Evolutionary conservation across 768 basidiomycete species (phyloP), one percentile per base, ranked within the genome.

Genomic region (Candolleomyces aberdarensis): DNA sequence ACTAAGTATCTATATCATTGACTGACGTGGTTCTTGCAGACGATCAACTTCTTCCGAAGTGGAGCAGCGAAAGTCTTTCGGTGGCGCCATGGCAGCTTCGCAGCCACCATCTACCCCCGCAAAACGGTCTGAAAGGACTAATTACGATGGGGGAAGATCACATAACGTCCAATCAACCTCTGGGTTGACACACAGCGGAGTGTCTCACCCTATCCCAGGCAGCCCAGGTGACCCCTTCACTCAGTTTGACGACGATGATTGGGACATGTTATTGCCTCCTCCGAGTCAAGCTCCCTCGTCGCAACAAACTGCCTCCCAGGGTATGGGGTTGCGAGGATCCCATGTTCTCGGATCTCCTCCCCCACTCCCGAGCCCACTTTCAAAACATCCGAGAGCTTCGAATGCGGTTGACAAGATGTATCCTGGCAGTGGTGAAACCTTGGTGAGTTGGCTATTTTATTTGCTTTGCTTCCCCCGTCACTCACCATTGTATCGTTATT

Each of bases 31-130:
- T 22, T 13, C 22, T 39, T 11, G 13, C 50, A 52, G 39, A 40
- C 22, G 31, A 40, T 43, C 58, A 51, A 19, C 48, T 51, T 59
- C 58, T 31, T 40, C 58, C 22, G 40, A 51, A 48, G 40, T 59
- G 39, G 31, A 43, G n/a, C 14, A 48, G 40, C 49, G 50, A 26
- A n/a, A 49, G 17, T 1, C 50, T 29, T 20, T 36, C 20, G 20
- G 15, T 14, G 57, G 17, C 26, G 41, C n/a, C 5, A 8, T n/a
- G n/a, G 31, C 58, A 20, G 39, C 50, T 51, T 41, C 22, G 13
- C 58, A 50, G 58, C 49, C 58, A 51, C 58, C 36, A 31, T 26
- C 13, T 7, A 52, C 58, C 20, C 58, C 58, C 36, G 48, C 51
- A 19, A 52, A 31, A 22, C 5, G 8, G 26, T 52, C 58, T 39